These are phyloP conservation scores for Neospora caninum DNA, from an alignment of 169 alveolate species.

Conservation along the genomic window DNA sequence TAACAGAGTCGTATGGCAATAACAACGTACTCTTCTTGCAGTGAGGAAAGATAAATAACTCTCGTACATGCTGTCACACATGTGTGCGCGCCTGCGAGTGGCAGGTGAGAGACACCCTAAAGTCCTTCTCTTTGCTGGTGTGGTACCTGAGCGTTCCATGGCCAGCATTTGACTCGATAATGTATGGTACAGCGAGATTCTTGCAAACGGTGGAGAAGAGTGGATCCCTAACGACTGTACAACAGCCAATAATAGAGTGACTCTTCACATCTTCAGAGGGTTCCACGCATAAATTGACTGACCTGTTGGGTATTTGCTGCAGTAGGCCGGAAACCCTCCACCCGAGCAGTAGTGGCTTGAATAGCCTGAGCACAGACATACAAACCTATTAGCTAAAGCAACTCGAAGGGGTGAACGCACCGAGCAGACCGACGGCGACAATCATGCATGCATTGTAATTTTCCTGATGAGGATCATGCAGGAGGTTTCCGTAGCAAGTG, in stretches of 20 bases:
- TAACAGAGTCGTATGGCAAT: neutral
- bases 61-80: constrained; percentile 43
- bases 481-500: neutral
- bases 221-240: constrained; percentile 64
- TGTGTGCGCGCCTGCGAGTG: neutral
- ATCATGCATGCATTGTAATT: constrained; percentile 63
- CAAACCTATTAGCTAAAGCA: neutral
- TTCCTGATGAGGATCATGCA: constrained; percentile 31
- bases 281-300: neutral
- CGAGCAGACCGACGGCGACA: constrained; percentile 51
- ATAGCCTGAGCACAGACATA: constrained; percentile 38
- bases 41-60: constrained; percentile 3
- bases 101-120: neutral
- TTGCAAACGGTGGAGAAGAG: constrained; percentile 58
- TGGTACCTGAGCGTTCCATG: constrained; percentile 19
- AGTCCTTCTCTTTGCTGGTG: neutral
- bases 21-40: neutral
- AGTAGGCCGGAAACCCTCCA: constrained; percentile 65
- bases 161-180: constrained; percentile 48
- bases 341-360: constrained; percentile 47
- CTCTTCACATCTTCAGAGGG: neutral
- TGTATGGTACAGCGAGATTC: constrained; percentile 64
- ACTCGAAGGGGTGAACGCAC: neutral
- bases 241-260: neutral
- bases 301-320: constrained; percentile 66